phyloP scores from a whole-genome alignment of 495 filamentous ascomycete species.

The Penicillium turbatum region DNA sequence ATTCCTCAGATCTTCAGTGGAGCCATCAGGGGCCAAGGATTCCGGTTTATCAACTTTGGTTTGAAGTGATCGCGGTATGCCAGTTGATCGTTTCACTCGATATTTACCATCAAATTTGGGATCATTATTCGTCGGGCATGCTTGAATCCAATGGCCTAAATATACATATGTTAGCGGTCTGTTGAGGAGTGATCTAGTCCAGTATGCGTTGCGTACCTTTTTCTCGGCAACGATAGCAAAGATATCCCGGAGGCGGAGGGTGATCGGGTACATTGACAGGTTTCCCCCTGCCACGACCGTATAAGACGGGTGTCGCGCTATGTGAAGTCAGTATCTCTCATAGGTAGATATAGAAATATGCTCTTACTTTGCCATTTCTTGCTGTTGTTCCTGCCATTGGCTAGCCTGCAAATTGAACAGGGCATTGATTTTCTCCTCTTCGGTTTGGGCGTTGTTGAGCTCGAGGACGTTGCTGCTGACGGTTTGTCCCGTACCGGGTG shows the following conservation, averaged over 20 bases:
- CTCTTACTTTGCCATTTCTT: conserved; percentile 88
- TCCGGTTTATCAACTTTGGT: conserved; percentile 90
- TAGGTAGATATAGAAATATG: background rate
- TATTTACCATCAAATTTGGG: conserved; percentile 89
- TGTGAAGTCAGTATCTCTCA: conserved; percentile 34
- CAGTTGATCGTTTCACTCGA: conserved; percentile 89
- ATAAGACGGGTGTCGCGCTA: conserved; percentile 62
- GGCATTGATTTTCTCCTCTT: conserved; percentile 86
- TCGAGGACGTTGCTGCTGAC: conserved; percentile 54
- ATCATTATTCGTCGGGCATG: conserved; percentile 95
- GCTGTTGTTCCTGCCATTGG: conserved; percentile 82
- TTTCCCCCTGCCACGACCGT: conserved; percentile 52
- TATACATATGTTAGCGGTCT: background rate
- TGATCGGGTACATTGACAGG: conserved; percentile 80
- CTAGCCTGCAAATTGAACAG: conserved; percentile 81
- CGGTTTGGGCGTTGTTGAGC: conserved; percentile 69
- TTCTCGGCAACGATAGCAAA: conserved; percentile 96
- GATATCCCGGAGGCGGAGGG: conserved; percentile 85
- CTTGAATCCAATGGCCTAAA: conserved; percentile 90
- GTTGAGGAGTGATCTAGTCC: background rate
- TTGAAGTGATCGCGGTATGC: conserved; percentile 88
- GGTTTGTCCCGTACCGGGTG: conserved; percentile 36
- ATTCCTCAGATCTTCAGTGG: conserved; percentile 69
- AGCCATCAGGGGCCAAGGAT: conserved; percentile 65
- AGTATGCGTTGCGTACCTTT: conserved; percentile 54